phyloP scores from a whole-genome alignment of 2,329 filamentous ascomycete genomes.

The Sporothrix euskadiensis region DNA sequence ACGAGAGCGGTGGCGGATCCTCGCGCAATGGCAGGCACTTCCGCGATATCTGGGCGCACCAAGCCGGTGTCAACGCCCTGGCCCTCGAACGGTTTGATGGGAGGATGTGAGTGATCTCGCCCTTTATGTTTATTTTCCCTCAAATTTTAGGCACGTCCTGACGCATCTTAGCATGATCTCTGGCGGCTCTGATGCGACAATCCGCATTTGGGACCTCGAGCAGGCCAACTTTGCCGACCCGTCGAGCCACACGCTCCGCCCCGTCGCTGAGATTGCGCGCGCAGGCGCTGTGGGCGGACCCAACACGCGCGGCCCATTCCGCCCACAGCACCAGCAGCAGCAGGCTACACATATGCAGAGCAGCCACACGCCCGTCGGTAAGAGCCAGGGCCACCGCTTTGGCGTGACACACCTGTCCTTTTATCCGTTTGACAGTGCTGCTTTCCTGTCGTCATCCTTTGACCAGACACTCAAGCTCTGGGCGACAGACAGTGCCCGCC shows the following conservation, averaged over 20 bases:
- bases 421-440: constrained; percentile 74
- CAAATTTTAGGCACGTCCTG: background rate
- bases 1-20: constrained; percentile 14
- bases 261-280: constrained; percentile 54
- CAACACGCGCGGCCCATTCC: background rate
- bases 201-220: constrained; percentile 87
- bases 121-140: background rate
- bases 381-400: constrained; percentile 56
- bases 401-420: constrained; percentile 76
- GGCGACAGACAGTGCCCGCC: constrained; percentile 61
- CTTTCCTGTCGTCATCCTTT: constrained; percentile 75
- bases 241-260: constrained; percentile 52
- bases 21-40: background rate
- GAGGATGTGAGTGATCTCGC: constrained; percentile 53
- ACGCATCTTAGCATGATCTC: constrained; percentile 65
- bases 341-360: constrained; percentile 7
- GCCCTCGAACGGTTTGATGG: constrained; percentile 82
- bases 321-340: constrained; percentile 22
- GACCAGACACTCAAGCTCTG: constrained; percentile 77
- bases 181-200: constrained; percentile 79
- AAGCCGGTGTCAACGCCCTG: constrained; percentile 75
- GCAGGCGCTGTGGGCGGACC: constrained; percentile 34
- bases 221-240: constrained; percentile 47
- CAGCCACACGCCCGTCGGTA: background rate
- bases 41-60: constrained; percentile 62